Evolutionary conservation across 2,329 filamentous ascomycete genomes (phyloP).

Genomic region (Metarhizium robertsii): DNA sequence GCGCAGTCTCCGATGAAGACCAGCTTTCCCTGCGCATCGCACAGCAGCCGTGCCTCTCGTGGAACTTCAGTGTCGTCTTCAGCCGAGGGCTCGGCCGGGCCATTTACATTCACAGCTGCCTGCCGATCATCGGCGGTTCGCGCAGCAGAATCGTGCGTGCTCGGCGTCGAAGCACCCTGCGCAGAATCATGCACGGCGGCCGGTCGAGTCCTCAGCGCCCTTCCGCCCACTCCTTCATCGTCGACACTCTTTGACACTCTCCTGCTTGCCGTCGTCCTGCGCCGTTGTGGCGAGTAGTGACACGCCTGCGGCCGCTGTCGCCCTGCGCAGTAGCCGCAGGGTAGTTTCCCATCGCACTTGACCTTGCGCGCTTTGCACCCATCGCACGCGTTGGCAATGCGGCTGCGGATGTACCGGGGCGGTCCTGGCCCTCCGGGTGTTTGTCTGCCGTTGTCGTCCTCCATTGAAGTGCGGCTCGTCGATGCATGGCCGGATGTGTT

Average conservation of each 20-base stretch:
- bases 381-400: slow-evolving; percentile 45
- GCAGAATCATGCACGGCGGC: background rate
- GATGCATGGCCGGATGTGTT: background rate
- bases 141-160: background rate
- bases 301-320: slow-evolving; percentile 34
- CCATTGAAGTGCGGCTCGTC: background rate
- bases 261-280: slow-evolving; percentile 21
- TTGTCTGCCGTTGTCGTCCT: background rate
- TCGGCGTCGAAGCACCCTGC: background rate
- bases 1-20: slow-evolving; percentile 49
- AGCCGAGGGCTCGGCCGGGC: slow-evolving; percentile 10
- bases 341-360: slow-evolving; percentile 44
- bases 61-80: slow-evolving; percentile 48
- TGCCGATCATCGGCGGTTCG: background rate
- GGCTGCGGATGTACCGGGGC: slow-evolving; percentile 25
- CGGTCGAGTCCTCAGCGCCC: background rate
- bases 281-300: slow-evolving; percentile 36
- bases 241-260: slow-evolving; percentile 4
- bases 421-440: background rate
- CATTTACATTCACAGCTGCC: slow-evolving; percentile 4
- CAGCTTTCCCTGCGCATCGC: slow-evolving; percentile 42
- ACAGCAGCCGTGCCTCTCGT: slow-evolving; percentile 40
- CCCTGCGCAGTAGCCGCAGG: slow-evolving; percentile 40
- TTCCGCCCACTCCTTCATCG: slow-evolving; percentile 9
- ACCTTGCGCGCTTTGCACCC: slow-evolving; percentile 46